A percentile compares a stretch with the other conserved stretches of the same genome.
Conservation (phyloP, 2,329 filamentous ascomycete genomes). For the Aspergillus glaucus region DNA sequence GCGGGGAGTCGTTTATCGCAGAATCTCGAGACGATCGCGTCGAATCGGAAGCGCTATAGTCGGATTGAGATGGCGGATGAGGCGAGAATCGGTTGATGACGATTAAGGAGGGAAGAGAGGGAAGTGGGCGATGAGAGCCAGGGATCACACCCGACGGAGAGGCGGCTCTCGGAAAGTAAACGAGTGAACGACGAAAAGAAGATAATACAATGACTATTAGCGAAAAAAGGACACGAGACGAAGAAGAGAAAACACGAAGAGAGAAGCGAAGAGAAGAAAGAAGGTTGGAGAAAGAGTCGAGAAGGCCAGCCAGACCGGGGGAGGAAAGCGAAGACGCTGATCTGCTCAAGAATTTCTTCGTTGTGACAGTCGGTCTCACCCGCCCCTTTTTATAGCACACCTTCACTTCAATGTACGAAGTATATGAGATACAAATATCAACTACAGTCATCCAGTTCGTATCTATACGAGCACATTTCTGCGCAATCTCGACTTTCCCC, state of each 20-base stretch:
- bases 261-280: conserved; percentile 4
- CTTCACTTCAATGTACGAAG: neutral
- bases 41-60: neutral
- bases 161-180: conserved; percentile 3
- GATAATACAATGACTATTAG: too few species aligned
- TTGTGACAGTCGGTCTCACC: neutral
- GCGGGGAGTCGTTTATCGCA: neutral
- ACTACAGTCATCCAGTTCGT: too few species aligned
- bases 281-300: conserved; percentile 4
- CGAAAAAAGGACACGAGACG: neutral
- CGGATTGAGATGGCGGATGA: conserved; percentile 1
- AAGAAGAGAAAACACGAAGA: conserved; percentile 2
- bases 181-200: conserved; percentile 1
- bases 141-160: neutral
- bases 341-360: neutral
- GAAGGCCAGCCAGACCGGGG: neutral
- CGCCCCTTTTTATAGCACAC: neutral
- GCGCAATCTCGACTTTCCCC: too few species aligned
- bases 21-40: neutral
- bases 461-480: too few species aligned
- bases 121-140: neutral
- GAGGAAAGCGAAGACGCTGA: too few species aligned
- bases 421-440: too few species aligned
- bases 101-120: conserved; percentile 9
- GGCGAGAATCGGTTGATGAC: neutral